Conservation (phyloP, 192 early-diverging fungal species). For the Backusella australiensis region DNA sequence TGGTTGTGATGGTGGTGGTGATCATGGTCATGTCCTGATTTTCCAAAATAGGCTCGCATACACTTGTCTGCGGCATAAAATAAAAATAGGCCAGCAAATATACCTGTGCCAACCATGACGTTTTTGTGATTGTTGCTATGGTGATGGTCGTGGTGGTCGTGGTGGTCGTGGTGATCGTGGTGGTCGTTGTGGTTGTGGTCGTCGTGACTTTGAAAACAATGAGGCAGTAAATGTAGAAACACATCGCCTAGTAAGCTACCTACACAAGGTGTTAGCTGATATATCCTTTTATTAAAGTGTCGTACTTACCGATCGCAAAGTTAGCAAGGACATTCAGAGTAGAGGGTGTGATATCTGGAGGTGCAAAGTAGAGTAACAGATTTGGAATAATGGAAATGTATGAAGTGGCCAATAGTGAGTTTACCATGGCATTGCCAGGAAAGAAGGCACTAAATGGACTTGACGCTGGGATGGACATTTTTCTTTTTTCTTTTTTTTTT, state of each 20-base stretch:
- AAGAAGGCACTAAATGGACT: conserved; percentile 27
- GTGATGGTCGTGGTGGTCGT: conserved; percentile 39
- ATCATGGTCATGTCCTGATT: conserved; percentile 47
- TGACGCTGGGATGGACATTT: not conserved
- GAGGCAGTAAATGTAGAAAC: conserved; percentile 79
- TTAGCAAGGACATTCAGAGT: conserved; percentile 70
- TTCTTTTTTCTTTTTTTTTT: not conserved
- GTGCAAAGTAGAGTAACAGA: conserved; percentile 73
- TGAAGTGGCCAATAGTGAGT: conserved; percentile 67
- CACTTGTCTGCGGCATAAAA: conserved; percentile 84
- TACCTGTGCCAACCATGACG: conserved; percentile 64
- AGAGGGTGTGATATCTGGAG: conserved; percentile 55
- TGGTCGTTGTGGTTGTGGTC: conserved; percentile 35
- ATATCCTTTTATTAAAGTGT: not conserved
- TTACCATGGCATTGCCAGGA: conserved; percentile 54
- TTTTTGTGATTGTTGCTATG: conserved; percentile 47
- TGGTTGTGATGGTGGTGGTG: conserved; percentile 63
- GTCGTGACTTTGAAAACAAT: conserved; percentile 55
- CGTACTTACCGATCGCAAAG: conserved; percentile 64
- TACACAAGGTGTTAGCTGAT: not conserved
- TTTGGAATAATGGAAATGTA: conserved; percentile 88
- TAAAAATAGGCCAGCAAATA: conserved; percentile 70
- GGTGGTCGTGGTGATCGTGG: conserved; percentile 36
- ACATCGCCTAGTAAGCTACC: conserved; percentile 81
- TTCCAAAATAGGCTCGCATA: conserved; percentile 67